Base-by-base conservation (phyloP, 2,329 filamentous ascomycete species). In the Fusarium domesticum region DNA sequence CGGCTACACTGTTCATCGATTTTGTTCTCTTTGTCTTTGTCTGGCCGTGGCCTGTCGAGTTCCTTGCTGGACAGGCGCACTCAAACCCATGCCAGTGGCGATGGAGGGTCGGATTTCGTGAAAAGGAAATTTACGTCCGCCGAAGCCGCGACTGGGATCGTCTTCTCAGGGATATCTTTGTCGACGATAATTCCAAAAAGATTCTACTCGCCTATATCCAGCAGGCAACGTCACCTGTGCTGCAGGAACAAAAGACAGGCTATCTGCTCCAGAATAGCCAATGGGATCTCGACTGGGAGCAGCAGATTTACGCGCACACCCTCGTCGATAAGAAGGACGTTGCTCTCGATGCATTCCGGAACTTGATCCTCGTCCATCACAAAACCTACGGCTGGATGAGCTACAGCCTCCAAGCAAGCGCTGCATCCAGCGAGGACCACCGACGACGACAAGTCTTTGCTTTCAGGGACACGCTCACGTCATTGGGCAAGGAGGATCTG, bases 251-350 rank as follows among this genome's bases (percentile, higher is more conserved):
- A 56, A 96, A 95, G 76, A 96, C 90, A 20, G 90, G 89, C 16
- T 95, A 95, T 63, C 69, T 95, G 51, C 83, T 93, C 55, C 87
- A 95, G 75, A 87, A 91, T 63, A 80, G 77, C 50, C 79, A 89
- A 50, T 97, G 89, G 85, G 87, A 95, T 65, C 72, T 96, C 48
- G 90, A 96, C 64, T 96, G 91, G 77, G 75, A 76, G 36, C 77
- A 78, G 16, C 96, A 96, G 88, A 72, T 89, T 11, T 70, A 77
- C 50, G 89, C 88, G 4, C 85, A 89, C 35, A 70, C 70, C 25
- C 66, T 95, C 53, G 77, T 90, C 2, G 84, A 89, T 53, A 73
- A 74, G 54, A 82, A 81, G 58, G 72, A 75, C 16, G 58, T 78
- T 18, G 64, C 73, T 17, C 62, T 88, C 12, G 79, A 87, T n/a